These are phyloP conservation scores for Tolypocladium paradoxum DNA, from an alignment of 2,329 filamentous ascomycete genomes.

Conservation along the genomic window DNA sequence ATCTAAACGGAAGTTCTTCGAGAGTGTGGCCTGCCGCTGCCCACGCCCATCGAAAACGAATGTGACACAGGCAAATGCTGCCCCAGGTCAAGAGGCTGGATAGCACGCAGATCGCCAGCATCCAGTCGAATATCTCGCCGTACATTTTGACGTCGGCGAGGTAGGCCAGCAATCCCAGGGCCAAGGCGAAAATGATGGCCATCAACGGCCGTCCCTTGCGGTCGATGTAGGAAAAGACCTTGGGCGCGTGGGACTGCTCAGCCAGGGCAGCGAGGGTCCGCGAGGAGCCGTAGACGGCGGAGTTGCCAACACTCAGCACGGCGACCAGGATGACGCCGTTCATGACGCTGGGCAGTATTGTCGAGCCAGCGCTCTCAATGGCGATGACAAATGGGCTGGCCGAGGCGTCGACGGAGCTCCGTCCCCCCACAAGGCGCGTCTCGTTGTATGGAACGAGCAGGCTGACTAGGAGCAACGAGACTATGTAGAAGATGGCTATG, in stretches of 20 bases:
- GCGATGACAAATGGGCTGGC: conserved; percentile 92
- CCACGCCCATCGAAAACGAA: conserved; percentile 81
- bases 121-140: conserved; percentile 63
- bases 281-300: conserved; percentile 81
- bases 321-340: conserved; percentile 91
- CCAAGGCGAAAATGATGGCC: conserved; percentile 57
- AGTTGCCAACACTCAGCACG: conserved; percentile 85
- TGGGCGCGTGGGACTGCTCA: conserved; percentile 75
- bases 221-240: conserved; percentile 70
- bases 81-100: conserved; percentile 71
- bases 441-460: conserved; percentile 71
- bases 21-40: conserved; percentile 53
- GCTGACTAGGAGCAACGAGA: conserved; percentile 70
- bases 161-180: conserved; percentile 62
- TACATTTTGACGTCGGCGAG: conserved; percentile 56
- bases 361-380: conserved; percentile 73
- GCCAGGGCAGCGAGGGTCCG: conserved; percentile 83
- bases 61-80: conserved; percentile 78
- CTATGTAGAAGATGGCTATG: conserved; percentile 81
- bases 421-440: conserved; percentile 44
- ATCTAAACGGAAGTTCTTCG: conserved; percentile 68
- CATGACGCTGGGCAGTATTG: conserved; percentile 76
- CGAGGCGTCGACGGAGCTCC: conserved; percentile 50
- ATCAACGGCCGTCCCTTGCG: conserved; percentile 69
- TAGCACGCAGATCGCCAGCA: conserved; percentile 63